Evolutionary conservation across 2,329 filamentous ascomycete species (phyloP), one percentile per base, ranked within the genome.

Genomic region (Paecilomyces formosus): DNA sequence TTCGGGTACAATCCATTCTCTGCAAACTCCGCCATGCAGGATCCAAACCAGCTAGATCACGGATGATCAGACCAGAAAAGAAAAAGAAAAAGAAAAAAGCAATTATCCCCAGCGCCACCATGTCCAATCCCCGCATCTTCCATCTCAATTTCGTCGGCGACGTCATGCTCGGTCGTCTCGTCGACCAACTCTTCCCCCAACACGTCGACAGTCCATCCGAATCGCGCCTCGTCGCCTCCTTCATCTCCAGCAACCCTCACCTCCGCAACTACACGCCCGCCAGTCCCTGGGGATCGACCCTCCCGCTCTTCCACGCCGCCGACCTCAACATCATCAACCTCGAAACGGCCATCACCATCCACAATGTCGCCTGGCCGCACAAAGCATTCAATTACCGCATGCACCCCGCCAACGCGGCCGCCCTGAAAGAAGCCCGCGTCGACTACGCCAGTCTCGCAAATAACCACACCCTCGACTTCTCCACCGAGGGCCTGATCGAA

Each of bases 351-450:
- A 68, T 64, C 7, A 76, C 74, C 11, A 74, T 69, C 3, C 62
- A 66, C 31, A 26, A 52, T 8, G 59, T 57, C 0, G 66, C 65
- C 35, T 77, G 75, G 74, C 74, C 74, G 1, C 56, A 70, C 57
- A 77, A 77, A 51, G 63, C 65, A 2, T 77, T 74, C 66, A 76
- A 76, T 54, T 76, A 75, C 57, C 70, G 72, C 56, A 75, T 72
- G 67, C 74, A 76, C 55, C 73, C 74, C 0, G 68, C 65, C n/a
- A 76, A 76, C 51, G 62, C 72, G 1, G 60, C 57, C 2, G 67
- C 70, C 8, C 60, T 76, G 13, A 64, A 65, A 31, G 68, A 66
- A 18, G 73, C 70, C 1, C 56, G 61, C 0, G 62, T 76, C 22
- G 66, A 71, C 58, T 76, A 72, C 54, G 71, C 68, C 1, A 67